These are phyloP conservation scores for Iberis pinnata DNA, from an alignment of 345 rosid genomes.

Conservation along the genomic window DNA sequence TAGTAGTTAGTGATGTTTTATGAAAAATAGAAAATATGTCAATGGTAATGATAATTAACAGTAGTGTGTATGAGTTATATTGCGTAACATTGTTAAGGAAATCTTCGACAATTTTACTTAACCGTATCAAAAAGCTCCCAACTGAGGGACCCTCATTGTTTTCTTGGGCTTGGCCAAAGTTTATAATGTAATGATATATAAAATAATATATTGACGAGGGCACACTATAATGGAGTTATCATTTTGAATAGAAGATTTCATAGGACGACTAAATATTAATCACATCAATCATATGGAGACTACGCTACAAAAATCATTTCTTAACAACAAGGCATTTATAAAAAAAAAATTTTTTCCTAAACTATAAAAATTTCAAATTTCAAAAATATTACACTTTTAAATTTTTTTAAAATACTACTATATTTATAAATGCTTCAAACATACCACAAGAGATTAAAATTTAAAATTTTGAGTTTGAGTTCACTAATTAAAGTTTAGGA, in stretches of 20 bases:
- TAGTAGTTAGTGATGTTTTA: too few relatives aligned
- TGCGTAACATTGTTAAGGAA: constrained; percentile 32
- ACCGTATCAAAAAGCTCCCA: constrained; percentile 35
- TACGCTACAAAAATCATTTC: not conserved
- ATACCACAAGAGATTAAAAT: too few relatives aligned
- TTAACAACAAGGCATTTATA: too few relatives aligned
- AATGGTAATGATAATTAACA: constrained; percentile 31
- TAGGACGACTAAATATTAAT: constrained; percentile 10
- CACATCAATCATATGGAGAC: too few relatives aligned
- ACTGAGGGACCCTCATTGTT: constrained; percentile 24
- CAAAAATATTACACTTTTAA: too few relatives aligned
- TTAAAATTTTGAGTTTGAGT: too few relatives aligned
- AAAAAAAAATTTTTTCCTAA: too few relatives aligned
- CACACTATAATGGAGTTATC: constrained; percentile 20
- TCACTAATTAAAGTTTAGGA: too few relatives aligned
- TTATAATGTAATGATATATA: not conserved
- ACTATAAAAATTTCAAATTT: too few relatives aligned
- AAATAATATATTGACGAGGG: not conserved
- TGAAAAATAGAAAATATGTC: too few relatives aligned
- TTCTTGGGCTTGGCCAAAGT: constrained; percentile 21
- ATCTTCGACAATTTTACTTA: constrained; percentile 35
- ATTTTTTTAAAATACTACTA: too few relatives aligned
- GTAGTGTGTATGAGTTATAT: constrained; percentile 24
- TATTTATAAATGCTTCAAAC: too few relatives aligned
- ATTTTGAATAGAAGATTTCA: not conserved